These are phyloP conservation scores for Leccinum variicolor DNA, from an alignment of 768 basidiomycete genomes.

Conservation along the genomic window DNA sequence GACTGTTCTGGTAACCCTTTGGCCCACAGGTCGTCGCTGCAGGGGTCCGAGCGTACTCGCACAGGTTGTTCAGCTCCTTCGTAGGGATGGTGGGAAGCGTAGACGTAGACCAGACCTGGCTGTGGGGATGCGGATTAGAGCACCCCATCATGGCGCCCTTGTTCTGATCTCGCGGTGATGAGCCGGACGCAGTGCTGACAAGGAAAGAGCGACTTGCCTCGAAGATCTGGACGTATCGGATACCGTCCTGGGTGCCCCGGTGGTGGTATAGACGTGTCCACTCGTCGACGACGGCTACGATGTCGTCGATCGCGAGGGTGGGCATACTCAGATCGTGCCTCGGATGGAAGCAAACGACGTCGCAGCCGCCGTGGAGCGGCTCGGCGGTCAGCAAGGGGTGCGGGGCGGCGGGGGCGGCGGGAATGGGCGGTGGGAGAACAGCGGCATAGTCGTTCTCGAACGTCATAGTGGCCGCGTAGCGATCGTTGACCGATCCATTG, in stretches of 20 bases:
- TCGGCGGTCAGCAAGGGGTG: constrained; percentile 63
- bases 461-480: constrained; percentile 61
- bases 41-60: constrained; percentile 41
- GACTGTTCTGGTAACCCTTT: constrained; percentile 49
- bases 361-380: constrained; percentile 80
- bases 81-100: constrained; percentile 67
- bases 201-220: constrained; percentile 48
- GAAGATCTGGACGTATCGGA: constrained; percentile 85
- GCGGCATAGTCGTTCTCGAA: constrained; percentile 88
- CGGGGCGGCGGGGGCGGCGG: constrained; percentile 44
- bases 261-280: constrained; percentile 67
- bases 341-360: constrained; percentile 85
- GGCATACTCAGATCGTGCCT: constrained; percentile 84
- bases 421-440: constrained; percentile 61
- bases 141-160: constrained; percentile 96
- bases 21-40: constrained; percentile 44
- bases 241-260: constrained; percentile 61
- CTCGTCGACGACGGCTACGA: constrained; percentile 61
- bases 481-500: constrained; percentile 64
- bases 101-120: constrained; percentile 84
- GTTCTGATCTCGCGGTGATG: constrained; percentile 47
- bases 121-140: constrained; percentile 92
- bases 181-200: neutral
- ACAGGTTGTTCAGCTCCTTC: constrained; percentile 59
- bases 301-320: constrained; percentile 52